phyloP scores from a whole-genome alignment of 805 yeast genomes.

The Priceomyces fermenticarens region DNA sequence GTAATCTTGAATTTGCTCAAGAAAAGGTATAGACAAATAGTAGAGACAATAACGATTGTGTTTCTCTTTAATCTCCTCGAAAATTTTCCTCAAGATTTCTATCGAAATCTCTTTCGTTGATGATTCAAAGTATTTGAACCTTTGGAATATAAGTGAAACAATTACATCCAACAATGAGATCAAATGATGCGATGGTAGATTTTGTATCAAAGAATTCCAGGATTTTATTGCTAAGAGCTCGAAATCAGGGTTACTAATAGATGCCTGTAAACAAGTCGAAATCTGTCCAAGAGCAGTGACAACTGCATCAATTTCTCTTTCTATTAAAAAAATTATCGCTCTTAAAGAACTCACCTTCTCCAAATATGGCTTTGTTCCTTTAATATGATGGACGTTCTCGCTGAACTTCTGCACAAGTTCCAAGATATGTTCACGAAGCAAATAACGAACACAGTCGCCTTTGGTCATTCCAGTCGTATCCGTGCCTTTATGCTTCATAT shows the following conservation, averaged over 20 bases:
- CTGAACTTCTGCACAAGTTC: constrained; percentile 79
- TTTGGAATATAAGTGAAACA: constrained; percentile 68
- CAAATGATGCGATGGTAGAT: constrained; percentile 55
- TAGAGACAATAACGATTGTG: constrained; percentile 47
- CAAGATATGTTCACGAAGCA: constrained; percentile 56
- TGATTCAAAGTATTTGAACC: constrained; percentile 51
- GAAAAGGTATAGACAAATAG: constrained; percentile 50
- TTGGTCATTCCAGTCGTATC: constrained; percentile 5
- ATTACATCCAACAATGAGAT: constrained; percentile 70
- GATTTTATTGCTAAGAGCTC: constrained; percentile 62
- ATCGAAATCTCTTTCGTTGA: constrained; percentile 51
- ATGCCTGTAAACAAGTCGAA: constrained; percentile 79
- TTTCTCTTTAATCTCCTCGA: constrained; percentile 27
- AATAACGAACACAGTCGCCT: constrained; percentile 24
- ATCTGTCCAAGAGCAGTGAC: constrained; percentile 72
- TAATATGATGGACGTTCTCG: constrained; percentile 70
- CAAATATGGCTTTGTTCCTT: constrained; percentile 67
- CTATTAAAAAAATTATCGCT: constrained; percentile 69
- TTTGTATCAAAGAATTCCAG: constrained; percentile 60
- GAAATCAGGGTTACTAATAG: constrained; percentile 61
- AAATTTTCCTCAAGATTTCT: constrained; percentile 43
- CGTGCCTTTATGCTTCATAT: constrained; percentile 14
- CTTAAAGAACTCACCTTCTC: constrained; percentile 69
- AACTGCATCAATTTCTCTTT: constrained; percentile 52
- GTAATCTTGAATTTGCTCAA: constrained; percentile 30